Percentiles rank a stretch among this genome's conserved stretches.
Evolutionary conservation across 441 rosid species (phyloP).

Genomic region (Bruguiera hainesii): DNA sequence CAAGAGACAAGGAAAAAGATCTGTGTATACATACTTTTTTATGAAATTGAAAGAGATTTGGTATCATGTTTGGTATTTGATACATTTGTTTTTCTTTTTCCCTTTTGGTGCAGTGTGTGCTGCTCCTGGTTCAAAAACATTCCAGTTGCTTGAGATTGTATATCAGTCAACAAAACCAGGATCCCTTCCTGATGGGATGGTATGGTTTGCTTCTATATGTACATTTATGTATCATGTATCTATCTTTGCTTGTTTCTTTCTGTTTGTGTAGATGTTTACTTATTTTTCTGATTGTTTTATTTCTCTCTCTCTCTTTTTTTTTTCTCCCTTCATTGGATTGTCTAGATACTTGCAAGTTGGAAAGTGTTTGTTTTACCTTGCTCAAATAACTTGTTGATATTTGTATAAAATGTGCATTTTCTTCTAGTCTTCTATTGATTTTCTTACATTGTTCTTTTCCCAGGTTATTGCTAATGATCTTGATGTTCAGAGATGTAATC

Average conservation of each 20-base stretch:
- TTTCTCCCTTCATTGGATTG: slow-evolving; percentile 6
- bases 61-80: not conserved
- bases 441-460: slow-evolving; percentile 9
- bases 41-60: not conserved
- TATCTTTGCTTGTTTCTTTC: slow-evolving; percentile 3
- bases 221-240: not conserved
- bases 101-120: slow-evolving; percentile 75
- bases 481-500: slow-evolving; percentile 92
- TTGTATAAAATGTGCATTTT: slow-evolving; percentile 6
- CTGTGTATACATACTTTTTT: no score
- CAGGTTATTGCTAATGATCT: slow-evolving; percentile 95
- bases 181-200: slow-evolving; percentile 70
- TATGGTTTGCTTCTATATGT: slow-evolving; percentile 27
- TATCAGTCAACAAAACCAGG: slow-evolving; percentile 67
- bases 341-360: slow-evolving; percentile 5
- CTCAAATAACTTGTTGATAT: slow-evolving; percentile 1
- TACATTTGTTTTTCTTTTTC: not conserved
- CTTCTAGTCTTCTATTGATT: slow-evolving; percentile 15
- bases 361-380: slow-evolving; percentile 7
- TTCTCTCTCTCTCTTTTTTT: not conserved
- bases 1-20: no score
- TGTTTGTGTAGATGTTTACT: not conserved
- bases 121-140: slow-evolving; percentile 98
- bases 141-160: slow-evolving; percentile 89
- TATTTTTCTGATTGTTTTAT: not conserved